Percentiles rank a stretch among this genome's conserved stretches.
phyloP scores from a whole-genome alignment of 2,329 filamentous ascomycete species.

The Sordariomycetes sp. region DNA sequence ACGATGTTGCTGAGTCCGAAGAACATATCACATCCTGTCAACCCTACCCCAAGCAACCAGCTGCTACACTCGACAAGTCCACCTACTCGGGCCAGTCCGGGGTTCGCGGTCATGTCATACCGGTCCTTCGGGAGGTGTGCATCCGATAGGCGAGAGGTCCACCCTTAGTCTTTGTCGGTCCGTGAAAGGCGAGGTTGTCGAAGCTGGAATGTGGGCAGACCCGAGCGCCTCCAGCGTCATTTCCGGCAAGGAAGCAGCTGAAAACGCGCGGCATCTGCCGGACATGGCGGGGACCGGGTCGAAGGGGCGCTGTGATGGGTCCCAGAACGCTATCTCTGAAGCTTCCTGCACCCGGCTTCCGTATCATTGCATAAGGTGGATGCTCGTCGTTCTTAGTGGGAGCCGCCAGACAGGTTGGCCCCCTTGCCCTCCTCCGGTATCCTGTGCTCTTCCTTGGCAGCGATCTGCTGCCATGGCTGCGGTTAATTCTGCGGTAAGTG shows the following conservation, averaged over 20 bases:
- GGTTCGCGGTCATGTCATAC: not conserved
- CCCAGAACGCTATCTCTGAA: not conserved
- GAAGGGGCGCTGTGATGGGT: not conserved
- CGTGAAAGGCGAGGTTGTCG: not conserved
- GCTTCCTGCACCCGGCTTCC: not conserved
- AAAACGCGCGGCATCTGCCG: not conserved
- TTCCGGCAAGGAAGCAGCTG: not conserved
- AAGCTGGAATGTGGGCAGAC: not conserved
- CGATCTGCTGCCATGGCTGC: not conserved
- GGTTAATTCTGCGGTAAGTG: not conserved
- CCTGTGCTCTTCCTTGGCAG: not conserved
- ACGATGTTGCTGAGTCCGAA: not conserved
- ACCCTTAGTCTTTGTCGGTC: not conserved
- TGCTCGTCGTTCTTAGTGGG: not conserved
- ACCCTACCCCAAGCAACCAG: not conserved
- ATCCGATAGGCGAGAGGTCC: not conserved
- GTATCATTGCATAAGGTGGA: not conserved
- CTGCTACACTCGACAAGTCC: not conserved
- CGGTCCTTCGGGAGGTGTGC: not conserved
- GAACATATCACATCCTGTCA: not conserved
- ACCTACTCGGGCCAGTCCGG: not conserved
- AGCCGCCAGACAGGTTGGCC: not conserved
- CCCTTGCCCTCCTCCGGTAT: not conserved
- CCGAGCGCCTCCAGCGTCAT: not conserved
- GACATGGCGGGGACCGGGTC: not conserved